Evolutionary conservation across 495 filamentous ascomycete species (phyloP), one percentile per base, ranked within the genome.

Genomic region (Aspergillus bertholletiae): DNA sequence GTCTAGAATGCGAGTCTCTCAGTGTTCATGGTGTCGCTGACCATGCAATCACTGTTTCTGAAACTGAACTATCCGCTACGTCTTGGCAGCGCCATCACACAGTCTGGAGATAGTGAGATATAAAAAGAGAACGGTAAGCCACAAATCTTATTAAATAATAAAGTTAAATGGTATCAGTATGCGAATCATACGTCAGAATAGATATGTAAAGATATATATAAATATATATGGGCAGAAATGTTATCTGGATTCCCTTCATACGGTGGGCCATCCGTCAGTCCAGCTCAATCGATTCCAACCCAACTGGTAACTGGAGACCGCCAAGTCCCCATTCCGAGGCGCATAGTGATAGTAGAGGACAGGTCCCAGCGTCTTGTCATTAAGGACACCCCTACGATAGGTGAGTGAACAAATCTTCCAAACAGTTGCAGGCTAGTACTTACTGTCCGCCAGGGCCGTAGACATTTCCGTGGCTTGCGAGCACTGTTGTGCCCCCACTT

Each of bases 271-370:
- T 24, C 84, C 85, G 34, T 72, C 73, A 1, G 73, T 72, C 62
- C 78, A 89, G 39, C 73, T 67, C 46, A 90, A 73, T 15, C 69
- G 71, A 55, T 89, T 89, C 78, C 81, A 84, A 5, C 85, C 84
- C 58, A 87, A 86, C 57, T 68, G 67, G 66, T 87, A 84, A 51
- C 85, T 80, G 22, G 27, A 32, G 18, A 49, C 49, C 0, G 67
- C 74, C 50, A 80, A 80, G 0, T 84, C 84, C 46, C 83, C 73
- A 15, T 64, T 69, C 5, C 78, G 86, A 56, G 83, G 72, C 23
- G 80, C 62, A 51, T 88, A 89, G 64, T 89, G 86, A 62, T 89
- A 89, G 62, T 88, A 89, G n/a, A 89, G 74, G 7, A 89, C 75
- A 24, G 77, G 63, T 0, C 76, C 75, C 6, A 72, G 60, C n/a